Conservation (phyloP, 1,139 yeast genomes). For the Lodderomyces parapsilosis region DNA sequence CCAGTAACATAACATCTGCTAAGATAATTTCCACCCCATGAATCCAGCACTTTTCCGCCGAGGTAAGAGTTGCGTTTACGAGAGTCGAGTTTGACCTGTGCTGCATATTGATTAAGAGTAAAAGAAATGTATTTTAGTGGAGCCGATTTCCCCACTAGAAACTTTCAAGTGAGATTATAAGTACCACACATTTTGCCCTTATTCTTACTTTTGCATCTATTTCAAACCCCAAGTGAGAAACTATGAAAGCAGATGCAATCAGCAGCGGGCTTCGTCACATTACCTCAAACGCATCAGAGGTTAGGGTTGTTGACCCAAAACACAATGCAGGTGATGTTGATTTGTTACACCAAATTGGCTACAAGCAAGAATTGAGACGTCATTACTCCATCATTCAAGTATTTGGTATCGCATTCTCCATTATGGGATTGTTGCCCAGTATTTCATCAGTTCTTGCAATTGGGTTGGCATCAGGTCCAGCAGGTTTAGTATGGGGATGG, state of each 20-base stretch:
- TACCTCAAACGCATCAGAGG: conserved; percentile 17
- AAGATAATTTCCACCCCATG: too few relatives aligned
- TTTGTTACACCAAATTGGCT: conserved; percentile 51
- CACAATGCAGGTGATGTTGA: conserved; percentile 39
- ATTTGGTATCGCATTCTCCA: conserved; percentile 51
- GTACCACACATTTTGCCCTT: too few relatives aligned
- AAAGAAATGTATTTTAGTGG: too few relatives aligned
- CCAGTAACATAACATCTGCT: too few relatives aligned
- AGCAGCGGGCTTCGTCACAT: neutral
- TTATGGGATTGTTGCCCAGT: conserved; percentile 52
- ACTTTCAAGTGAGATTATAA: too few relatives aligned
- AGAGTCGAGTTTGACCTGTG: too few relatives aligned
- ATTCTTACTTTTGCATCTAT: too few relatives aligned
- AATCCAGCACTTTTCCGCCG: too few relatives aligned
- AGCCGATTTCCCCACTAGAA: neutral
- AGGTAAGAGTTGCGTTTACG: too few relatives aligned
- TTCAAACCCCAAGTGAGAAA: too few relatives aligned
- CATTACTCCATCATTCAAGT: conserved; percentile 47
- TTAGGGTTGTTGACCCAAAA: conserved; percentile 23
- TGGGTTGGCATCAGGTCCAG: conserved; percentile 42
- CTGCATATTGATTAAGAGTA: too few relatives aligned
- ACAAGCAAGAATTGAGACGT: conserved; percentile 49
- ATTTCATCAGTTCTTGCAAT: conserved; percentile 35
- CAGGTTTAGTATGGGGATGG: conserved; percentile 71
- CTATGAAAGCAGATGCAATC: neutral